A percentile compares a stretch with the other conserved stretches of the same genome.
phyloP scores from a whole-genome alignment of 2,329 filamentous ascomycete species.

The Nigrograna mackinnonii region DNA sequence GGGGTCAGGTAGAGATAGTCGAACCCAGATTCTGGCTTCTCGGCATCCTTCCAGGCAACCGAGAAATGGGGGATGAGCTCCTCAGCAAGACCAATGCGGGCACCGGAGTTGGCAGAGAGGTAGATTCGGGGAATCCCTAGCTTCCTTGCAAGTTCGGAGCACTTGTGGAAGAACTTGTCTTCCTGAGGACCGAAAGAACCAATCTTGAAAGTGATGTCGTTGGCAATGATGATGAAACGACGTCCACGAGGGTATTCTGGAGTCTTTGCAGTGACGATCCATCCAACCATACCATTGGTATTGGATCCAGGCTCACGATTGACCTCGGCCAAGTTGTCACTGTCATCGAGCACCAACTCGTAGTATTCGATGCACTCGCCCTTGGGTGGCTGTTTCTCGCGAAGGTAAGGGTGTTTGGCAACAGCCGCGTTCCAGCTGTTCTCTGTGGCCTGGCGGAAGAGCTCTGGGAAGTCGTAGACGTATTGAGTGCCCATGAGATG shows the following conservation, averaged over 20 bases:
- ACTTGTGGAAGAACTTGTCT: constrained; percentile 99
- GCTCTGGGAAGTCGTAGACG: constrained; percentile 98
- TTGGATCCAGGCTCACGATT: constrained; percentile 95
- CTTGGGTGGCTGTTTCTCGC: constrained; percentile 78
- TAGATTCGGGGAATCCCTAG: constrained; percentile 96
- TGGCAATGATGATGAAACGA: constrained; percentile 94
- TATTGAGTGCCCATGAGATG: constrained; percentile 99
- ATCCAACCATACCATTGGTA: constrained; percentile 96
- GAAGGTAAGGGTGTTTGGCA: constrained; percentile 72
- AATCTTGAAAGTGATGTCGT: constrained; percentile 99
- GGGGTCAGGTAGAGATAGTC: constrained; percentile 95
- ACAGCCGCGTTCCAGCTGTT: constrained; percentile 85
- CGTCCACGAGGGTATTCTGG: constrained; percentile 93
- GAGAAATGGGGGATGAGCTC: constrained; percentile 97
- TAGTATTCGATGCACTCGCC: constrained; percentile 94
- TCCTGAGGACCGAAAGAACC: constrained; percentile 96
- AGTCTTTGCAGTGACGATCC: constrained; percentile 92
- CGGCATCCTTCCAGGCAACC: constrained; percentile 89
- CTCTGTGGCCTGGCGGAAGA: constrained; percentile 97
- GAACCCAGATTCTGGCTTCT: constrained; percentile 85
- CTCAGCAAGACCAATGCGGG: constrained; percentile 93
- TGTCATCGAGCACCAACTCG: constrained; percentile 93
- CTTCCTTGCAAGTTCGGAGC: constrained; percentile 92
- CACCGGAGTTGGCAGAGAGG: constrained; percentile 97
- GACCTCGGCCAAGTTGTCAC: constrained; percentile 89